A percentile compares a stretch with the other conserved stretches of the same genome.
Evolutionary conservation across 345 rosid species (phyloP).

Genomic region (Linum trigynum): DNA sequence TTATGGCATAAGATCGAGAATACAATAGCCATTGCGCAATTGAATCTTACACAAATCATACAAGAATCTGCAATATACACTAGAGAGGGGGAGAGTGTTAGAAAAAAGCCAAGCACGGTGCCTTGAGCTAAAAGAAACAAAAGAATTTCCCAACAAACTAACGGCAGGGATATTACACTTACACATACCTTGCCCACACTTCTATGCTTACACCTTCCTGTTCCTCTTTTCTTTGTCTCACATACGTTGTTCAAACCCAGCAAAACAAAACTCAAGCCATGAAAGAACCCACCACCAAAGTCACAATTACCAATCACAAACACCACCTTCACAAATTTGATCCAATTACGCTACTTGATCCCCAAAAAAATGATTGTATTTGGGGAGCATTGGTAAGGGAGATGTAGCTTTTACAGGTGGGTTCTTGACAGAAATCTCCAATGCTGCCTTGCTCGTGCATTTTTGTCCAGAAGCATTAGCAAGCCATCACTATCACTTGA

Average conservation of each 20-base stretch:
- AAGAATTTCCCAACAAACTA: neutral
- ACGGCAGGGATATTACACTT: neutral
- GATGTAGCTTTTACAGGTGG: slow-evolving; percentile 15
- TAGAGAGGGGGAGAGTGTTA: neutral
- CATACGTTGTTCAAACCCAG: neutral
- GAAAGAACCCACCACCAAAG: too few relatives aligned
- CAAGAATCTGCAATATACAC: neutral
- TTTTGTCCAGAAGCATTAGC: slow-evolving; percentile 76
- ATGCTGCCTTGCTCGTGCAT: slow-evolving; percentile 38
- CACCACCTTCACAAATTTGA: neutral
- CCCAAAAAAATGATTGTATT: neutral
- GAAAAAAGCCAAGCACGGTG: neutral
- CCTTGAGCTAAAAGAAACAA: neutral
- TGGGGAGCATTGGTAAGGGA: neutral
- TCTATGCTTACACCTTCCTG: neutral
- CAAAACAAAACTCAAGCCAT: neutral
- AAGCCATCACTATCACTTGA: slow-evolving; percentile 61
- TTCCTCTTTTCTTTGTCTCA: neutral
- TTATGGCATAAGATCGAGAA: too few relatives aligned
- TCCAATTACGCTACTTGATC: neutral
- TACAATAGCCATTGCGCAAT: neutral
- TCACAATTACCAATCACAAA: too few relatives aligned
- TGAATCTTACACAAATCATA: neutral
- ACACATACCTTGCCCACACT: neutral
- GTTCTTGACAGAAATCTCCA: slow-evolving; percentile 80